Percentiles rank a stretch among this genome's conserved stretches.
These are phyloP conservation scores for Mollisiaceae sp. DNA, from an alignment of 2,329 filamentous ascomycete genomes.

Conservation along the genomic window DNA sequence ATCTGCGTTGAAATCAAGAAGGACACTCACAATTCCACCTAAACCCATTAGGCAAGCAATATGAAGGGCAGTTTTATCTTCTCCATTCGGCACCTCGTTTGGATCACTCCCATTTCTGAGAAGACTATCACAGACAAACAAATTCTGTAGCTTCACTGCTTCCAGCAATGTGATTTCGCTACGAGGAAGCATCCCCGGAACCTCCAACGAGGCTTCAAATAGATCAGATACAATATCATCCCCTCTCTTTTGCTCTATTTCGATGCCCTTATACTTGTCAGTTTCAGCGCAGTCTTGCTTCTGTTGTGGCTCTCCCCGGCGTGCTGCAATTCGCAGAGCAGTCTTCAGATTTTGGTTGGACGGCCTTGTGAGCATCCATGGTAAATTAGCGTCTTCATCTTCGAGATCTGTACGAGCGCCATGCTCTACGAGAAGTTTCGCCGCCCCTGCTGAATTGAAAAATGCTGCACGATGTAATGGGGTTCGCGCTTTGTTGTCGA, in stretches of 20 bases:
- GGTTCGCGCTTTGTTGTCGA: constrained; percentile 2
- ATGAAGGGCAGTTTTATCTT: constrained; percentile 15
- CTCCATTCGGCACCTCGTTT: background rate
- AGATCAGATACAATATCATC: background rate
- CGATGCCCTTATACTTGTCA: background rate
- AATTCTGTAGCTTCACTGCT: background rate
- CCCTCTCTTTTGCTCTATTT: background rate
- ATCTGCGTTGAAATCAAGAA: constrained; percentile 12
- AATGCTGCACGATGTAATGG: constrained; percentile 18
- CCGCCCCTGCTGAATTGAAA: constrained; percentile 1
- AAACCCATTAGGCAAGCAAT: constrained; percentile 4
- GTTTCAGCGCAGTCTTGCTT: background rate
- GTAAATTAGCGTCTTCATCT: constrained; percentile 7
- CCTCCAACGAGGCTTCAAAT: background rate
- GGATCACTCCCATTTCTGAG: constrained; percentile 7
- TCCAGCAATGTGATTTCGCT: background rate
- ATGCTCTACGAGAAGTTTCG: constrained; percentile 11
- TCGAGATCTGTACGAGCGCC: constrained; percentile 13
- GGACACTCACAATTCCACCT: background rate
- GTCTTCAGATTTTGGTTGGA: constrained; percentile 8
- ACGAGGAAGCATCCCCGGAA: background rate
- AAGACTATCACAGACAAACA: background rate
- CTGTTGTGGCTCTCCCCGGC: background rate
- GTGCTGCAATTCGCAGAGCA: constrained; percentile 8
- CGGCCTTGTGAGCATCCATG: constrained; percentile 12